Evolutionary conservation across 148 eudicot species (phyloP), one percentile per base, ranked within the genome.

Genomic region (Rhododendron vialii): DNA sequence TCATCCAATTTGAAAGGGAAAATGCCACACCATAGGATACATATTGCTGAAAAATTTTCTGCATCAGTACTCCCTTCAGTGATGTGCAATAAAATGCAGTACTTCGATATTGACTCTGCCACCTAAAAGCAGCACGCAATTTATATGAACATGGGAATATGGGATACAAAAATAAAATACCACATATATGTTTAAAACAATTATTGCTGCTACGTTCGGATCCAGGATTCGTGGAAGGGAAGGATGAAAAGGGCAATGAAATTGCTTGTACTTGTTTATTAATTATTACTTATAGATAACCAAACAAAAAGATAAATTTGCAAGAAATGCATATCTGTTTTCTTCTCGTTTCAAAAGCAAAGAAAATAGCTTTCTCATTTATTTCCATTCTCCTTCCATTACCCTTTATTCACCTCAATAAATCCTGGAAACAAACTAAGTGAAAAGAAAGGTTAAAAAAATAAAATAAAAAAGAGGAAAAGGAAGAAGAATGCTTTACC

Each of bases 51-150:
- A 77, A 93, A 90, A 36, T 92, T 85, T 82, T 90, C 86, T 3
- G 93, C 94, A 88, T 93, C 95, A 17, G 88, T 45, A 67, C 92
- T 93, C 85, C 93, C 94, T 85, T 91, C 95, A 50, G 83, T 63
- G 77, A 92, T 89, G 87, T 93, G 95, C 82, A 93, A 78, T 88
- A 93, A 85, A 88, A 92, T 87, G 88, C 95, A 93, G 86, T 91
- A 93, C 87, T 93, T 93, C 7, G 87, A 81, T 84, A 91, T 61
- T 45, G 90, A 73, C 80, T 88, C 95, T 20, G 89, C 89, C 41
- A 93, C 92, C 95, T 93, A 86, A 84, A 90, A 43, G 84, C n/a
- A 84, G 51, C 59, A 80, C 74, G 78, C 51, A 12, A 67, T 57
- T 67, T 73, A 82, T 84, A 81, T 84, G 88, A 73, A 41, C 20